These are phyloP conservation scores for Rhizopogon vulgaris DNA, from an alignment of 768 basidiomycete species.

Conservation along the genomic window DNA sequence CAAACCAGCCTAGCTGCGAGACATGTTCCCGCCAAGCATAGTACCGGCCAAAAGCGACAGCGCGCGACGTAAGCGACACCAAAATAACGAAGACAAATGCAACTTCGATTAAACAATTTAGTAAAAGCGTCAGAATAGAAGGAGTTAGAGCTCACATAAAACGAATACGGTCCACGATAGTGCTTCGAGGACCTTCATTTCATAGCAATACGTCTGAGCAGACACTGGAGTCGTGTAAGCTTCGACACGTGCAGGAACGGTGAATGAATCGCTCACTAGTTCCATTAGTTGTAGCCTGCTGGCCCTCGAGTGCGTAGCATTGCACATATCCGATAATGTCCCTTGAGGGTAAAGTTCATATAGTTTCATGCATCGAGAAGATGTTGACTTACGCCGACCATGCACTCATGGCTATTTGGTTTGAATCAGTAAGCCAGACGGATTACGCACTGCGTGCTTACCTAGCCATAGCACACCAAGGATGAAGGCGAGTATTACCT, in stretches of 20 bases:
- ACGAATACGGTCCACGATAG: slow-evolving; percentile 74
- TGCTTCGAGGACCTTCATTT: slow-evolving; percentile 75
- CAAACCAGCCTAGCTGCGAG: slow-evolving; percentile 71
- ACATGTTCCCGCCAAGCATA: slow-evolving; percentile 31
- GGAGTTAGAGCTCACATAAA: slow-evolving; percentile 30
- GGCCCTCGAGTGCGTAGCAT: slow-evolving; percentile 45
- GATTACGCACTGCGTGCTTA: slow-evolving; percentile 26
- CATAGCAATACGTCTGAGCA: slow-evolving; percentile 56
- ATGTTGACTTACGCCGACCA: slow-evolving; percentile 56
- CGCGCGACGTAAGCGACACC: slow-evolving; percentile 43
- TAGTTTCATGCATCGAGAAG: background rate
- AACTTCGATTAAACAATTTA: slow-evolving; percentile 23
- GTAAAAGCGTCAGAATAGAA: background rate
- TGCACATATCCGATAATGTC: slow-evolving; percentile 65
- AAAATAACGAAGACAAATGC: slow-evolving; percentile 49
- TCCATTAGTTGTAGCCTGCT: slow-evolving; percentile 47
- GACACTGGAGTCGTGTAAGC: slow-evolving; percentile 38
- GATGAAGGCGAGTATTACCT: slow-evolving; percentile 48
- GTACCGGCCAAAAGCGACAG: slow-evolving; percentile 27
- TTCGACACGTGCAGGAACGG: background rate
- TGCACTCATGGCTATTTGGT: slow-evolving; percentile 58
- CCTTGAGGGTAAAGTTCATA: slow-evolving; percentile 28
- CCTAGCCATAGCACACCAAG: slow-evolving; percentile 66
- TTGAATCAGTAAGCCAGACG: slow-evolving; percentile 6
- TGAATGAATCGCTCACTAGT: slow-evolving; percentile 35